A percentile compares a stretch with the other conserved stretches of the same genome.
These are phyloP conservation scores for Malassezia yamatoensis DNA, from an alignment of 1,284 basidiomycete species.

Conservation along the genomic window DNA sequence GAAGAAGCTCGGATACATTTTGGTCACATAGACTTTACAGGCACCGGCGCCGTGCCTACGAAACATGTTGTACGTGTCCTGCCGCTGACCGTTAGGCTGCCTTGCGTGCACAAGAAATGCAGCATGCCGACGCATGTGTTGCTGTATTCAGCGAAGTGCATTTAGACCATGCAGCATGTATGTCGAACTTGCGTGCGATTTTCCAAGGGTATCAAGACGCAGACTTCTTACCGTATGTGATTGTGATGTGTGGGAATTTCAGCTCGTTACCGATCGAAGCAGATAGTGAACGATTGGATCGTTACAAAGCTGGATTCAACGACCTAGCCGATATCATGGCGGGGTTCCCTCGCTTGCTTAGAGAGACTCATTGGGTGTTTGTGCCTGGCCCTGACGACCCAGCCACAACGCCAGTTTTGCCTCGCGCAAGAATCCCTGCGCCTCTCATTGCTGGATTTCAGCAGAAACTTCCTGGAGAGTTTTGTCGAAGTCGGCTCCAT, in stretches of 20 bases:
- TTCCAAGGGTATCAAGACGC: constrained; percentile 80
- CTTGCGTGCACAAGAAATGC: constrained; percentile 33
- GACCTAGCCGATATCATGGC: constrained; percentile 71
- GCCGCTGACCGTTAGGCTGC: background rate
- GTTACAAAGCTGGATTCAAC: constrained; percentile 78
- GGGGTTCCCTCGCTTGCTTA: constrained; percentile 65
- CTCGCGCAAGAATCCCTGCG: constrained; percentile 54
- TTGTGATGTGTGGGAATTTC: constrained; percentile 92
- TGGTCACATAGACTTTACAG: constrained; percentile 22
- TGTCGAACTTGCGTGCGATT: constrained; percentile 68
- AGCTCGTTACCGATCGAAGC: constrained; percentile 62
- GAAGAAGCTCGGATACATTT: constrained; percentile 22
- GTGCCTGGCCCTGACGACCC: constrained; percentile 89
- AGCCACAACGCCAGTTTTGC: constrained; percentile 59
- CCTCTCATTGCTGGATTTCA: constrained; percentile 56
- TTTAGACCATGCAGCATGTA: constrained; percentile 77
- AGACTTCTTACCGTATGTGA: constrained; percentile 68
- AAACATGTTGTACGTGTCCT: constrained; percentile 69
- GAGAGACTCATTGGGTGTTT: constrained; percentile 76
- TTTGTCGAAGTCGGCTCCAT: constrained; percentile 24
- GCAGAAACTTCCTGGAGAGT: constrained; percentile 15
- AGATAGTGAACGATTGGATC: constrained; percentile 64
- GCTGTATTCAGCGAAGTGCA: constrained; percentile 90
- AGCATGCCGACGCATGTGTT: constrained; percentile 56
- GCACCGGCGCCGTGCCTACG: constrained; percentile 38